Percentiles rank a stretch among this genome's conserved stretches.
Conservation (phyloP, 768 basidiomycete species). For the Gloeopeniophorella convolvens region DNA sequence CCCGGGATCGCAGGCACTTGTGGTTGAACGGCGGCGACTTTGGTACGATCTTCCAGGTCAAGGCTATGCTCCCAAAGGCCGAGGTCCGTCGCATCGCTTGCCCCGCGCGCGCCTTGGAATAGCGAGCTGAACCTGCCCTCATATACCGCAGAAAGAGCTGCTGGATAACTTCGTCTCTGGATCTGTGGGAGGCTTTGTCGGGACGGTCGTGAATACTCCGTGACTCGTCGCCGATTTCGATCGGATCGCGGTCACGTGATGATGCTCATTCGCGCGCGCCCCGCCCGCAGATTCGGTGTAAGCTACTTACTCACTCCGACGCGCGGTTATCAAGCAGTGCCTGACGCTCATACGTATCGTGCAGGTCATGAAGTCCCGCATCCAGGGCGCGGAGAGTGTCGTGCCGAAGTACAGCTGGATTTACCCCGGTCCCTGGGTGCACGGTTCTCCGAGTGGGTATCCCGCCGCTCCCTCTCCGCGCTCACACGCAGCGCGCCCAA, state of each 20-base stretch:
- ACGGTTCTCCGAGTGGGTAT: background rate
- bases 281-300: conserved; percentile 40
- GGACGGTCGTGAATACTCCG: conserved; percentile 92
- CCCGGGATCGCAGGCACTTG: conserved; percentile 61
- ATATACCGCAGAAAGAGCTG: conserved; percentile 31
- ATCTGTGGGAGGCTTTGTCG: conserved; percentile 80
- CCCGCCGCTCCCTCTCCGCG: background rate
- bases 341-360: background rate
- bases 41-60: conserved; percentile 83
- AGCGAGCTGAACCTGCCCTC: background rate
- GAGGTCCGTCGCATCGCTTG: conserved; percentile 43
- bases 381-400: conserved; percentile 74
- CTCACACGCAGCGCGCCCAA: conserved; percentile 25
- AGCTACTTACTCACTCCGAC: background rate
- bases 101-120: background rate
- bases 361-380: conserved; percentile 93
- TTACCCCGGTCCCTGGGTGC: conserved; percentile 65
- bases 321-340: background rate
- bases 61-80: conserved; percentile 73
- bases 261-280: background rate
- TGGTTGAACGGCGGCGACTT: conserved; percentile 98
- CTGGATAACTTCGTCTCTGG: conserved; percentile 93
- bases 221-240: conserved; percentile 30
- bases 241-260: too few relatives aligned
- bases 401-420: conserved; percentile 91